Base-by-base conservation (phyloP, 768 basidiomycete species). In the Daedalea quercina region DNA sequence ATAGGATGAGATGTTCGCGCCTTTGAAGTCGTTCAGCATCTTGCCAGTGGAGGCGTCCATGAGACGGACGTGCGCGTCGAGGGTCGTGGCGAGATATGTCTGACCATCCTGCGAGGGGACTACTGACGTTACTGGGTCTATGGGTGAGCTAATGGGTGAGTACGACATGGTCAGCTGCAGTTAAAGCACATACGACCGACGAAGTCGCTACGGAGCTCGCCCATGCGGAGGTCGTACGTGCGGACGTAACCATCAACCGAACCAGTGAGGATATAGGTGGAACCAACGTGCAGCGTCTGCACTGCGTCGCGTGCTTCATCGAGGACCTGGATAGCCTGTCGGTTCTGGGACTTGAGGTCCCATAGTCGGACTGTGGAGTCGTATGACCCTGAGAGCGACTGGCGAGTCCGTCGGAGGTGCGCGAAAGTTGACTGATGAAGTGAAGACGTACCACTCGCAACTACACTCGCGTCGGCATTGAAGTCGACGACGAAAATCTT, bases 211-310 rank as follows among this genome's bases (percentile, higher is more conserved):
- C 87, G 81, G 25, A 97, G 71, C 65, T 95, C 84, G 22, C 96
- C 96, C 73, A 87, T 92, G 49, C 96, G 86, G 28, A 99, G 76
- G 68, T 99, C 96, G 69, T 98, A 97, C 9, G 90, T 91, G 19
- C 96, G 82, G 42, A 95, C 83, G 64, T 87, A 78, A 2, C 96
- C 95, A 56, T 99, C 96, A 4, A 96, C 86, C 2, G 91, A 92
- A 9, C 92, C 93, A 2, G 90, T 76, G 37, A 85, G 72, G 60
- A 98, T 79, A 49, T 77, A 80, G 22, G 82, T 79, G 22, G 78
- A 65, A 12, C 77, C 81, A 40, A 93, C 76, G 57, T 85, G 75
- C 26, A 97, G 70, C 17, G 85, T 78, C 60, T 94, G 93, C 35
- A 97, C 81, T 1, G 89, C 82, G 61, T 97, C 94, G 24, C 82